Evolutionary conservation across 129 eudicot species (phyloP).

Genomic region (Artemisia tridentata): DNA sequence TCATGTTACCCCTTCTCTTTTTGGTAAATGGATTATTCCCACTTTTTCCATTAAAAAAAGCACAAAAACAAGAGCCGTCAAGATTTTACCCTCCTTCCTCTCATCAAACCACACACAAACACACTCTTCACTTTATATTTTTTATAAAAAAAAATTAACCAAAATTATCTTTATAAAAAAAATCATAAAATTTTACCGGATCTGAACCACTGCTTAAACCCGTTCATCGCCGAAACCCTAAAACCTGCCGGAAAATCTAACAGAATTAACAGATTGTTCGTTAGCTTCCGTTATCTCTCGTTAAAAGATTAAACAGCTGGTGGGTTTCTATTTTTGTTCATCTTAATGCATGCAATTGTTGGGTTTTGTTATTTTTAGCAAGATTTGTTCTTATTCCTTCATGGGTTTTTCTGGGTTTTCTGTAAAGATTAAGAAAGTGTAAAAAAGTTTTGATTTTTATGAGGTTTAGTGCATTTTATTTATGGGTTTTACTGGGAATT

Average conservation of each 20-base stretch:
- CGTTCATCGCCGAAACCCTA: conserved; percentile 30
- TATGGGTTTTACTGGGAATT: too few relatives aligned
- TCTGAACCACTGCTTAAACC: conserved; percentile 36
- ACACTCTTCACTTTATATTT: conserved; percentile 10
- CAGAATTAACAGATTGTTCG: too few relatives aligned
- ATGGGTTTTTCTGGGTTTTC: conserved; percentile 14
- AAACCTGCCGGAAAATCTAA: conserved; percentile 21
- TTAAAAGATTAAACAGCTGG: conserved; percentile 24
- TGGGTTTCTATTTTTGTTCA: conserved; percentile 21
- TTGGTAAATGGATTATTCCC: conserved; percentile 17
- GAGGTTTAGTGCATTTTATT: too few relatives aligned
- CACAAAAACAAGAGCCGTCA: conserved; percentile 23
- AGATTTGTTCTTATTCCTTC: conserved; percentile 24
- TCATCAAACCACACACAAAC: conserved; percentile 19
- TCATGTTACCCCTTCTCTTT: not conserved
- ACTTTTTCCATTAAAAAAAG: not conserved
- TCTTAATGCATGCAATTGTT: conserved; percentile 35
- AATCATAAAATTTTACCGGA: conserved; percentile 27
- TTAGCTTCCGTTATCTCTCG: conserved; percentile 13
- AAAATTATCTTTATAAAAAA: conserved; percentile 14
- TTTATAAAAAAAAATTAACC: conserved; percentile 6
- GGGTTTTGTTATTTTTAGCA: conserved; percentile 18
- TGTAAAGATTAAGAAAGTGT: not conserved
- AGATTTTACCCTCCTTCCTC: conserved; percentile 29
- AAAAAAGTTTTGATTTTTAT: conserved; percentile 24